These are phyloP conservation scores for Claviceps pusilla DNA, from an alignment of 2,329 filamentous ascomycete species.

Conservation along the genomic window DNA sequence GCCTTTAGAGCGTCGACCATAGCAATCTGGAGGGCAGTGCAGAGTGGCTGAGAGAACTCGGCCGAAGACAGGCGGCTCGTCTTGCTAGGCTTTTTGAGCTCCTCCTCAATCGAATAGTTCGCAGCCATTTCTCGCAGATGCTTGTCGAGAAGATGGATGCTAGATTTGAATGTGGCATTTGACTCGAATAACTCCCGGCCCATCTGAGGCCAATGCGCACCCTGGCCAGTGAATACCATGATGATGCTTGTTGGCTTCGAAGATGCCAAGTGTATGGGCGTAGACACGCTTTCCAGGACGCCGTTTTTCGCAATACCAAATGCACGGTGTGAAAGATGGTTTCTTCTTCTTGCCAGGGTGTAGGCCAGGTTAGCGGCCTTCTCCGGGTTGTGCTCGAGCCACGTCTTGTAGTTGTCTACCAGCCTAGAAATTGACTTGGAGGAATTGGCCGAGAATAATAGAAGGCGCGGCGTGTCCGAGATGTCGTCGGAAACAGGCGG, in stretches of 20 bases:
- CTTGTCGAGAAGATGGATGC: constrained; percentile 5
- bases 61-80: constrained; percentile 13
- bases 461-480: not conserved
- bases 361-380: not conserved
- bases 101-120: not conserved
- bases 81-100: constrained; percentile 10
- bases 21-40: constrained; percentile 38
- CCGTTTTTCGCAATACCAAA: not conserved
- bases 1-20: constrained; percentile 22
- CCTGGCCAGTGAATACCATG: constrained; percentile 25
- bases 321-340: not conserved
- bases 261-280: not conserved
- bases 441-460: not conserved
- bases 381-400: not conserved
- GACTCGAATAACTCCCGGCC: constrained; percentile 13
- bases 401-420: not conserved
- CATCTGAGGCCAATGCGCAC: constrained; percentile 30
- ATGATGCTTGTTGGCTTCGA: not conserved
- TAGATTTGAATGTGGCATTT: constrained; percentile 8
- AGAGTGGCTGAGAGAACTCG: constrained; percentile 33
- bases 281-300: constrained; percentile 2
- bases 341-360: not conserved
- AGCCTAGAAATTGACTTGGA: not conserved
- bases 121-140: not conserved
- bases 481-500: not conserved